Base-by-base conservation (phyloP, 768 basidiomycete species). In the Phaffia australis region DNA sequence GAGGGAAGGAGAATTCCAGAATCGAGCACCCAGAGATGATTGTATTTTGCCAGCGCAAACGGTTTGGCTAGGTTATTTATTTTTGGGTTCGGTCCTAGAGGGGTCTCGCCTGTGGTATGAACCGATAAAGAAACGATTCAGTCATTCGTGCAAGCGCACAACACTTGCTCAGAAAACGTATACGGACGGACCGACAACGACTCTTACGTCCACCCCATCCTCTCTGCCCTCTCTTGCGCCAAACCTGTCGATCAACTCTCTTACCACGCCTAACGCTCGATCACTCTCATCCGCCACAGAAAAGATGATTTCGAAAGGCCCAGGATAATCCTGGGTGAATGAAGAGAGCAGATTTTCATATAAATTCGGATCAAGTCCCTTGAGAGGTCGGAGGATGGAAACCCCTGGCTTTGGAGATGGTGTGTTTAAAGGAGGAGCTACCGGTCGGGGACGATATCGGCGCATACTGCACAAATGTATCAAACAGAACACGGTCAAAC, bases 281-380 rank as follows among this genome's bases (percentile, higher is more conserved):
- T 99, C 95, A 52, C 83, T 75, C 71, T 86, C 85, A 60, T 89
- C 85, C n/a, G 90, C 89, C 6, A 98, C 86, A 30, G 88, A 89
- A 68, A 97, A 85, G 51, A 98, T 79, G 65, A 99, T 84, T 76
- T 99, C 93, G 72, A 83, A 94, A 46, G 66, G 60, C 16, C 70
- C 66, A 0, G 88, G 85, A 75, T 98, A 98, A 70, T 93, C 87
- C 73, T 95, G 91, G 42, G 79, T 80, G 77, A 98, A 94, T 0
- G 89, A 88, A 4, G 91, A 89, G 76, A 95, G 90, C 59, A 99
- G 79, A 75, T 97, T 97, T 79, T 95, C 92, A 76, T 87, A 97
- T 23, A 99, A 82, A 75, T 98, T 98, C 66, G 87, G 83, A 76
- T 99, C 95, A 27, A 99, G 80, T 18, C 95, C 95, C 75, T 93